These are phyloP conservation scores for Lactarius hengduanensis DNA, from an alignment of 768 basidiomycete genomes.

Conservation along the genomic window DNA sequence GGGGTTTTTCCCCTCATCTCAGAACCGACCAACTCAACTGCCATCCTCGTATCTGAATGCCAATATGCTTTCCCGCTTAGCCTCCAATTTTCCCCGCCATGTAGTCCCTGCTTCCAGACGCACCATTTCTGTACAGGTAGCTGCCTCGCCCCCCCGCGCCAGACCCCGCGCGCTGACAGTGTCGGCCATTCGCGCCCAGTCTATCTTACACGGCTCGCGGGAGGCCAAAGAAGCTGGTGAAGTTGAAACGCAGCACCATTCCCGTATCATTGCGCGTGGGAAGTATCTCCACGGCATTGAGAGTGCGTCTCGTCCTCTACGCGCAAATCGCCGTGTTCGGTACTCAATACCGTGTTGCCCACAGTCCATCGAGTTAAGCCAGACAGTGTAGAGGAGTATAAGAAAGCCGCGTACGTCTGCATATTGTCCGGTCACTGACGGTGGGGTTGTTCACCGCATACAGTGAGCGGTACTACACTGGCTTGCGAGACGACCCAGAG, in stretches of 20 bases:
- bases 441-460: slow-evolving; percentile 18
- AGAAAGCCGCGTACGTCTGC: slow-evolving; percentile 72
- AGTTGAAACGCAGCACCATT: slow-evolving; percentile 75
- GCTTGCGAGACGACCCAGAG: slow-evolving; percentile 68
- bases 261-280: slow-evolving; percentile 82
- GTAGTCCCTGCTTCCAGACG: slow-evolving; percentile 27
- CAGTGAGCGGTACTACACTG: slow-evolving; percentile 83
- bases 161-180: slow-evolving; percentile 30
- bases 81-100: slow-evolving; percentile 27
- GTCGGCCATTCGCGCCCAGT: slow-evolving; percentile 45
- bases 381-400: slow-evolving; percentile 77
- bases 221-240: slow-evolving; percentile 86
- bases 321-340: slow-evolving; percentile 8
- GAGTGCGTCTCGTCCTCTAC: slow-evolving; percentile 47
- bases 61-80: slow-evolving; percentile 32
- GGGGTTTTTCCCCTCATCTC: neutral
- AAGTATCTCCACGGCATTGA: slow-evolving; percentile 94
- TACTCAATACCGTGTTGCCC: slow-evolving; percentile 21
- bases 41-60: neutral
- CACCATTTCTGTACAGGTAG: slow-evolving; percentile 38
- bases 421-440: slow-evolving; percentile 1
- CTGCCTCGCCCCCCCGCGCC: slow-evolving; percentile 24
- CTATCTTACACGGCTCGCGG: slow-evolving; percentile 89
- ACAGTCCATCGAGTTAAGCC: slow-evolving; percentile 87
- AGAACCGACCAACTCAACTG: neutral